phyloP scores from a whole-genome alignment of 257 asterid species.

The Solanum rostratum region DNA sequence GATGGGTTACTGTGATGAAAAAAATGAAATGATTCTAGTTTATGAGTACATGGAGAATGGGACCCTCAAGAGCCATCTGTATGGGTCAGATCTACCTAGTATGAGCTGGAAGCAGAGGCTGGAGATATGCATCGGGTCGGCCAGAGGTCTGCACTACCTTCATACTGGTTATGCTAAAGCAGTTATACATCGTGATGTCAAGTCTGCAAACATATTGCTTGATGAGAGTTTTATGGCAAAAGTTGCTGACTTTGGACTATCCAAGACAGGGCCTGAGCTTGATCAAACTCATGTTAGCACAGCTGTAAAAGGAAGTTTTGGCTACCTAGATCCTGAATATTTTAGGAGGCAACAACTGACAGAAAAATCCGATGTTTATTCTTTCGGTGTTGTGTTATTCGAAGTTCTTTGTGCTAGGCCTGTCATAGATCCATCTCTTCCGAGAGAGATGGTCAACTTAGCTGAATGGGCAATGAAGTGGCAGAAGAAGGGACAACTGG shows the following conservation, averaged over 20 bases:
- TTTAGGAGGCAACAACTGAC: conserved; percentile 79
- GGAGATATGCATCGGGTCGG: conserved; percentile 77
- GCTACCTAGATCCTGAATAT: conserved; percentile 75
- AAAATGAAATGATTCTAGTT: conserved; percentile 65
- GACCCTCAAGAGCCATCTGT: conserved; percentile 62
- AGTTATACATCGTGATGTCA: conserved; percentile 74
- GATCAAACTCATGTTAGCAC: conserved; percentile 90
- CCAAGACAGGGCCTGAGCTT: conserved; percentile 72
- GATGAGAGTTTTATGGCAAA: conserved; percentile 78
- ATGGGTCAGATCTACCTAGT: conserved; percentile 42
- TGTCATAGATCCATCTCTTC: conserved; percentile 69
- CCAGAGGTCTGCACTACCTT: conserved; percentile 74
- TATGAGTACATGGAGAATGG: conserved; percentile 86
- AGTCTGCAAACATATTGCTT: conserved; percentile 72
- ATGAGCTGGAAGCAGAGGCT: conserved; percentile 76
- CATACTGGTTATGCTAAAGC: conserved; percentile 69
- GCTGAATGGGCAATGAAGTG: conserved; percentile 86
- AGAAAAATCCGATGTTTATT: conserved; percentile 71
- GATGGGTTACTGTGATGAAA: conserved; percentile 77
- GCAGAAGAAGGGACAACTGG: conserved; percentile 68
- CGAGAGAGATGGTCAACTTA: conserved; percentile 72
- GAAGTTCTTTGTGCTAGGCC: conserved; percentile 80
- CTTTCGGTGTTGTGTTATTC: conserved; percentile 64
- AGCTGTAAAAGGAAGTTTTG: conserved; percentile 77
- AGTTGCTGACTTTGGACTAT: conserved; percentile 81